Conservation (phyloP, 768 basidiomycete species). For the Mycena indigotica region DNA sequence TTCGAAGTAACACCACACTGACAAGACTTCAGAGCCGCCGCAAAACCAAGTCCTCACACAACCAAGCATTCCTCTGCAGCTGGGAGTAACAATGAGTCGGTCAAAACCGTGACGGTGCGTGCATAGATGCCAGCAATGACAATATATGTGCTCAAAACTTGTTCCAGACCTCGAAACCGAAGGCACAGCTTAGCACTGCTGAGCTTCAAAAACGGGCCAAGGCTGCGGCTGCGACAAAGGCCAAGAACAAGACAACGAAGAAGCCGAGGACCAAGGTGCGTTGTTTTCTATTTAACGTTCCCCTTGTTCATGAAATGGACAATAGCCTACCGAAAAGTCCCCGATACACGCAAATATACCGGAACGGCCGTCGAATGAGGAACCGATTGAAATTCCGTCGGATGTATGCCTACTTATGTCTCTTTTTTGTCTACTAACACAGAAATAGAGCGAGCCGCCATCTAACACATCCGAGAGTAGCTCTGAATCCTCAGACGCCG, state of each 20-base stretch:
- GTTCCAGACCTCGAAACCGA: too few species aligned
- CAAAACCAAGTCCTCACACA: not conserved
- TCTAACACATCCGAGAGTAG: not conserved
- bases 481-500: not conserved
- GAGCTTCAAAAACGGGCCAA: too few species aligned
- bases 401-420: not conserved
- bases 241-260: too few species aligned
- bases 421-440: not conserved
- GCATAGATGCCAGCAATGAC: not conserved
- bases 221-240: too few species aligned
- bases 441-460: not conserved
- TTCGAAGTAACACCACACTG: not conserved
- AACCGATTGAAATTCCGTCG: not conserved
- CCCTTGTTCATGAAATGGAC: too few species aligned
- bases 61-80: not conserved
- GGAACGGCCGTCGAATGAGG: too few species aligned
- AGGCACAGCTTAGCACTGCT: too few species aligned
- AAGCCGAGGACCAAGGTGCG: too few species aligned
- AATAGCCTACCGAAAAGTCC: too few species aligned
- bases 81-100: not conserved
- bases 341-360: too few species aligned
- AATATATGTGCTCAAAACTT: not conserved
- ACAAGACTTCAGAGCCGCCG: not conserved
- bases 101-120: not conserved
- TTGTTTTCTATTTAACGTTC: too few species aligned